Evolutionary conservation across 139 green algal species (phyloP), one percentile per base, ranked within the genome.

Genomic region (Chlorella vulgaris): DNA sequence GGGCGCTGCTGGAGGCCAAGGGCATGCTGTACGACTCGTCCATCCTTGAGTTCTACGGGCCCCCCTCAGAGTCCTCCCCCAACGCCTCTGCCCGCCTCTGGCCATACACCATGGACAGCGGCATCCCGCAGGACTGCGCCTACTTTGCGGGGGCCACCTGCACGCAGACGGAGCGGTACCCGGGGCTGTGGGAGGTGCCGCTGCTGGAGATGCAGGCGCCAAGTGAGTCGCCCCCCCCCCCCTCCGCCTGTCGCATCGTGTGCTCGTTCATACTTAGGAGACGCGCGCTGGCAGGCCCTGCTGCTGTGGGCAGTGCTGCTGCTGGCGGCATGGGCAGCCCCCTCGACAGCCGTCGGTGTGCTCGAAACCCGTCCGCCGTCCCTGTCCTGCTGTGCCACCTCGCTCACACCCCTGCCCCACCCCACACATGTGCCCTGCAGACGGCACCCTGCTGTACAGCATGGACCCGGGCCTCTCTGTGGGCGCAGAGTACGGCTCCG

Each of bases 71-170:
- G 19, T 74, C 66, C 43, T 77, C 65, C 8, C 66, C 77, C 65
- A 83, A 83, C 66, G 50, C 15, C 42, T 38, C 65, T 2, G 43
- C 29, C 35, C 65, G 77, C 53, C 74, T 88, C 7, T 88, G 60
- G 66, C 83, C 83, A 28, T 88, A 88, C 74, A 74, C 83, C 38
- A 82, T 85, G 70, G 83, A 88, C 67, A 4, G 21, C 29, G 78
- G 83, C 42, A 85, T 88, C 18, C 78, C 83, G 7, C 83, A 88
- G 76, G 28, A 81, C 76, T 83, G 74, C n/a, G 50, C 43, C 33
- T 87, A 78, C 63, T 73, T 58, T 38, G 40, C 76, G 26, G 76
- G 42, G 19, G 53, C 36, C 33, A 31, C 0, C n/a, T 81, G 75
- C 75, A 61, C 24, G 7, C 4, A 51, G 35, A 39, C 28, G 21